phyloP scores from a whole-genome alignment of 1,284 basidiomycete genomes.

The Sanghuangporus sanghuang region DNA sequence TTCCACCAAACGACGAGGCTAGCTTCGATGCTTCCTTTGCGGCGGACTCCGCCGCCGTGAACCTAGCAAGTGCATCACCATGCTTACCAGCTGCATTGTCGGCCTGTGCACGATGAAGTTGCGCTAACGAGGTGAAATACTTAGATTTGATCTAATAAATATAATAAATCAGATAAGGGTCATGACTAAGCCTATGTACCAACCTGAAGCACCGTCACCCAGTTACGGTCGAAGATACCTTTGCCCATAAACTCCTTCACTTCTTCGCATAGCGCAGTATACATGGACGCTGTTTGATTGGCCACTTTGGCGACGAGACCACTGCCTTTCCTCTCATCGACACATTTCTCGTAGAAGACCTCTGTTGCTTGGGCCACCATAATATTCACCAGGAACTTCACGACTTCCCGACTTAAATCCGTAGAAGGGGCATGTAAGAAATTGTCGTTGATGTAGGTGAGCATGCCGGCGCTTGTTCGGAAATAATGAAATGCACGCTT shows the following conservation, averaged over 20 bases:
- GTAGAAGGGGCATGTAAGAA: conserved; percentile 98
- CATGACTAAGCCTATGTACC: conserved; percentile 19
- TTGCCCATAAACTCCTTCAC: conserved; percentile 95
- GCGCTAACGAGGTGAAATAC: conserved; percentile 81
- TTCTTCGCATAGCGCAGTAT: conserved; percentile 77
- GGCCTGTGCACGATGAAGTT: conserved; percentile 82
- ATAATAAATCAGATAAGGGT: background rate
- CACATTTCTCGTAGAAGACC: conserved; percentile 94
- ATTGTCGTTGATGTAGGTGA: conserved; percentile 99
- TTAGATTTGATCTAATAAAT: conserved; percentile 77
- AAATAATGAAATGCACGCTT: conserved; percentile 95
- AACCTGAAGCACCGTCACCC: conserved; percentile 83
- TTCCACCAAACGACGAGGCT: conserved; percentile 66
- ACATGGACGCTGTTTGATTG: conserved; percentile 79
- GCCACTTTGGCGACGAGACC: conserved; percentile 84
- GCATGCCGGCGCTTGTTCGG: conserved; percentile 92
- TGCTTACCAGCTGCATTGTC: conserved; percentile 79
- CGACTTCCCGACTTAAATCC: conserved; percentile 89
- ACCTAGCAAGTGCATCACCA: conserved; percentile 82
- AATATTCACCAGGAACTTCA: conserved; percentile 86
- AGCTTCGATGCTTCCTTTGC: conserved; percentile 83
- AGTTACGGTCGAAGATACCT: conserved; percentile 93
- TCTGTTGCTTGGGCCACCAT: conserved; percentile 94
- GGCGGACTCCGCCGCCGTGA: conserved; percentile 71
- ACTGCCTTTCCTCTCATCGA: conserved; percentile 83